Base-by-base conservation (phyloP, 805 yeast species). In the Pichia rugopelliculosa region DNA sequence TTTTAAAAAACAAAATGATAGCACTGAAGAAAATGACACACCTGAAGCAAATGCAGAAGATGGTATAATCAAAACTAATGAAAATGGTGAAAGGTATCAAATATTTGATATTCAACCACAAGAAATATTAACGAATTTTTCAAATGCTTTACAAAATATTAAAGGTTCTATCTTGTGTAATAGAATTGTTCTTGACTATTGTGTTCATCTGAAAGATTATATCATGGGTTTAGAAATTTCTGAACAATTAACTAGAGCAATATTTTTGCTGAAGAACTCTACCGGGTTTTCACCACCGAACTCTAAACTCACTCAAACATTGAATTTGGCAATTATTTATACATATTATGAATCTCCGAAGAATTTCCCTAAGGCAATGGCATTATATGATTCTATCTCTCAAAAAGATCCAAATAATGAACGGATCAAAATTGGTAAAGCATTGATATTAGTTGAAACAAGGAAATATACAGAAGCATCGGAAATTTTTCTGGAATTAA, bases 291-390 rank as follows among this genome's bases (percentile, higher is more conserved):
- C 64, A 10, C 68, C 87, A 36, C 60, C 62, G 0, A 67, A 79
- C 52, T 72, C 89, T 1, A 77, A 73, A 53, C 73, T 72, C 44
- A 84, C 80, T 44, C 66, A 87, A 21, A 70, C 84, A 9, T 73
- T 88, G 34, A 71, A 77, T 22, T 70, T 87, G 46, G 98, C 93
- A 0, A 76, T 81, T 0, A 74, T 84, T 1, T 87, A 89, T 59
- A 86, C 95, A 0, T 84, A 87, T 59, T 76, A 82, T 58, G 96
- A 91, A 61, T 85, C 97, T 0, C 99, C 98, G 11, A 88, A 88
- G 63, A 86, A 91, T 64, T 87, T 79, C 58, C 71, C 77, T 2
- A 72, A 82, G 23, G 98, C 99, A 0, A 59, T 84, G 25, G 78
- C 77, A 42, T 63, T 89, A 15, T 93, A 84, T 62, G 84, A 84